Conservation (phyloP, 2,329 filamentous ascomycete genomes). For the Neofusicoccum laricinum region DNA sequence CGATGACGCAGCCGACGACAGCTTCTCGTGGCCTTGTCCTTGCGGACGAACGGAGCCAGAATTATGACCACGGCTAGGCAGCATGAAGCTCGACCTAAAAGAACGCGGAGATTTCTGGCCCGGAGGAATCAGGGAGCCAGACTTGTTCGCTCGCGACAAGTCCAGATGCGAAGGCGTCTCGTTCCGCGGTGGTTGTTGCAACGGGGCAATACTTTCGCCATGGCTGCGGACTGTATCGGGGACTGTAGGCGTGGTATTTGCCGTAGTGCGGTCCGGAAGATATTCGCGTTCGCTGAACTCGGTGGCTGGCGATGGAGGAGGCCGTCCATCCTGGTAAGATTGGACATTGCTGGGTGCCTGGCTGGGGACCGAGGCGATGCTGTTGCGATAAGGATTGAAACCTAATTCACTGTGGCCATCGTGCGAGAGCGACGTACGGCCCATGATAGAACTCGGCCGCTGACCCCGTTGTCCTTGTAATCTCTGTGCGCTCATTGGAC, state of each 20-base stretch:
- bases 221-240: conserved; percentile 61
- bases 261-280: conserved; percentile 66
- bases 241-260: conserved; percentile 69
- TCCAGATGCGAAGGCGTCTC: conserved; percentile 52
- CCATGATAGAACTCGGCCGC: conserved; percentile 42
- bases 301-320: conserved; percentile 73
- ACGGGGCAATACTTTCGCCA: conserved; percentile 74
- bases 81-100: conserved; percentile 46
- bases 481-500: conserved; percentile 93
- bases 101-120: conserved; percentile 11
- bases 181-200: conserved; percentile 52
- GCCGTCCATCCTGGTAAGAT: conserved; percentile 24
- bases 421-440: conserved; percentile 31
- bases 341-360: conserved; percentile 1
- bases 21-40: conserved; percentile 68
- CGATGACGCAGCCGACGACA: conserved; percentile 77
- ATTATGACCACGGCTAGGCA: conserved; percentile 56
- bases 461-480: conserved; percentile 83
- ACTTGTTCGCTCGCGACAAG: conserved; percentile 51
- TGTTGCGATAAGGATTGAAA: conserved; percentile 36
- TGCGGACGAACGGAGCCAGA: conserved; percentile 35
- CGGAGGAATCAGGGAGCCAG: background rate
- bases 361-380: conserved; percentile 33
- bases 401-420: conserved; percentile 30
- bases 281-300: conserved; percentile 71